phyloP scores from a whole-genome alignment of 2,329 filamentous ascomycete species.

The Pseudogymnoascus sp. region DNA sequence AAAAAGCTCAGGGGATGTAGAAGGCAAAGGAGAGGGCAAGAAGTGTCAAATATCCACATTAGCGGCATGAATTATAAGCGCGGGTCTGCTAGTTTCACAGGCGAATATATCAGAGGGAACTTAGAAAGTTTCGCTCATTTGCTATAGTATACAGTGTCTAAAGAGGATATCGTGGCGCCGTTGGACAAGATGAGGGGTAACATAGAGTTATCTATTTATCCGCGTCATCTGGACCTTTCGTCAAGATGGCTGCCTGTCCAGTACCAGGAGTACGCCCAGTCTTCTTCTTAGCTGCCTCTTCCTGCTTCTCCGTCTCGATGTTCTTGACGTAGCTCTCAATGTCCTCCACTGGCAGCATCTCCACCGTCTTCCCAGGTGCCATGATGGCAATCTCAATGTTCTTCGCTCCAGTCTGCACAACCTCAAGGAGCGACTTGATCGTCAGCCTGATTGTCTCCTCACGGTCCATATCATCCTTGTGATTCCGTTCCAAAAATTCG shows the following conservation, averaged over 20 bases:
- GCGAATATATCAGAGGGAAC: slow-evolving; percentile 9
- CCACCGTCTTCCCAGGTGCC: slow-evolving; percentile 81
- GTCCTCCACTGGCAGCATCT: slow-evolving; percentile 90
- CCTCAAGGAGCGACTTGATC: slow-evolving; percentile 95
- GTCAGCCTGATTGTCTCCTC: slow-evolving; percentile 94
- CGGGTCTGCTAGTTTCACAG: slow-evolving; percentile 13
- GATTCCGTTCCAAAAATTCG: slow-evolving; percentile 97
- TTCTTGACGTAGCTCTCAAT: slow-evolving; percentile 97
- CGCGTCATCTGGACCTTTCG: slow-evolving; percentile 42
- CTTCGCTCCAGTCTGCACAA: slow-evolving; percentile 97
- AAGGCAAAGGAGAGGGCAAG: slow-evolving; percentile 16
- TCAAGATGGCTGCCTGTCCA: slow-evolving; percentile 65
- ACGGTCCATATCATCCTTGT: slow-evolving; percentile 95
- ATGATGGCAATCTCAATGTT: slow-evolving; percentile 99
- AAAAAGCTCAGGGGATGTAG: slow-evolving; percentile 1
- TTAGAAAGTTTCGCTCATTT: slow-evolving; percentile 22
- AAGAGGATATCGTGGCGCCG: slow-evolving; percentile 11
- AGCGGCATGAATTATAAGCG: slow-evolving; percentile 3
- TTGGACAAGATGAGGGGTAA: slow-evolving; percentile 3
- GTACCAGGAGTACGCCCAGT: slow-evolving; percentile 63
- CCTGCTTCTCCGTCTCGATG: slow-evolving; percentile 98
- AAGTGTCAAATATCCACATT: slow-evolving; percentile 9
- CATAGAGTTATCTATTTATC: slow-evolving; percentile 16
- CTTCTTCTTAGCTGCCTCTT: slow-evolving; percentile 89
- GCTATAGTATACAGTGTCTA: slow-evolving; percentile 28